Base-by-base conservation (phyloP, 2,329 filamentous ascomycete species). In the Stachybotrys chlorohalonatus region DNA sequence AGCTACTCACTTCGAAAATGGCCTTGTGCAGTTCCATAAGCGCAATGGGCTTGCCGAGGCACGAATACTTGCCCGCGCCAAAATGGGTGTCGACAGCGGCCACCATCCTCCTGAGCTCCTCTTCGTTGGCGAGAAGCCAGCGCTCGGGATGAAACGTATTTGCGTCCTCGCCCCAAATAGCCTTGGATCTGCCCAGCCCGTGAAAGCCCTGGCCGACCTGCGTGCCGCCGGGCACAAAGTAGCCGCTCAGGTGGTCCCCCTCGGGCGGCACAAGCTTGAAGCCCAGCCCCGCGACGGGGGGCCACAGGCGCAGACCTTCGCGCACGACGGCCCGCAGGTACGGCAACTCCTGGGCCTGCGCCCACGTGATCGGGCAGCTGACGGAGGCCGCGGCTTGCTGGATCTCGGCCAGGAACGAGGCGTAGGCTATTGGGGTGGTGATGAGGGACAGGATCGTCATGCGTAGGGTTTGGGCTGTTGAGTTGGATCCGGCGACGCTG, bases 391-490 rank as follows among this genome's bases (percentile, higher is more conserved):
- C 56, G 15, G 59, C 61, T 7, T 59, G 51, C 51, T 77, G 71
- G 36, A 81, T 72, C 58, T 83, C 80, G 1, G 62, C 58, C 32
- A 75, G 72, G 0, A 83, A 66, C 11, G 70, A 72, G 5, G 57
- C 54, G 55, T 77, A 75, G 0, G 75, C 68, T 0, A 66, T 64
- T 0, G 78, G 78, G 49, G 72, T 74, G 11, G 71, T 78, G 32
- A 76, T 70, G 52, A 83, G 66, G 62, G 77, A 73, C 42, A 81
- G 70, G 53, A 82, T 56, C 3, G 73, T 77, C 36, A 75, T 68
- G 7, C 78, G 73, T 52, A 71, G 63, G 2, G 62, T 60, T 4
- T 62, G 65, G 6, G 67, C 67, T 5, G 63, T 62, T 4, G 70
- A 69, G 50, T 72, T 69, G 49, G 64, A 64, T 52, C 68, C 70